Base-by-base conservation (phyloP, 2,329 filamentous ascomycete species). In the Colletotrichum musicola region DNA sequence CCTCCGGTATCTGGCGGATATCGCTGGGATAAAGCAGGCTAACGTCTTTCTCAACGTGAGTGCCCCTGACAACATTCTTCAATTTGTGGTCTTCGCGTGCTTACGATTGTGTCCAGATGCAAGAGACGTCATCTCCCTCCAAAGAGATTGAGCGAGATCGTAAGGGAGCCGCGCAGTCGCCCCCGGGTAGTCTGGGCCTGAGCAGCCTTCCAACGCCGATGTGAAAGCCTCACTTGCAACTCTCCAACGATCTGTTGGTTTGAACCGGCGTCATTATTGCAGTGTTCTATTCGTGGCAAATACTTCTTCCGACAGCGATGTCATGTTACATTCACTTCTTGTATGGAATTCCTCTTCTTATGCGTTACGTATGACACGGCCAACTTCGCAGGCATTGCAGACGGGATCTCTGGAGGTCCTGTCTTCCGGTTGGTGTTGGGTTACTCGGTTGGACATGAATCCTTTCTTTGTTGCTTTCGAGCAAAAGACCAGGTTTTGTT, bases 11-110 rank as follows among this genome's bases (percentile, higher is more conserved):
- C 25, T 73, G 47, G 71, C 71, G 10, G 72, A 73, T 18, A 49
- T 69, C 16, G 71, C 70, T 12, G 72, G 72, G 5, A 69, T 73
- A 55, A 72, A 66, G 50, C 72, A 73, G 56, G 72, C 71, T 16
- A 69, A 67, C 14, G 54, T 72, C 4, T 71, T 73, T 54, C 59
- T 72, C 27, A 71, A 72, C 4, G 72, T 73, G 38, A 47, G 71
- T 54, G 12, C 13, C n/a, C 42, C 7, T 12, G 46, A 20, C 6
- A 10, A 20, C 6, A 9, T 10, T 35, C 30, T 35, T 35, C 3
- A 10, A 4, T 25, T 25, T 25, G 2, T 25, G 3, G 22, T 25
- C 22, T 35, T 10, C 3, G 4, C 10, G 10, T 35, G 6, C 30
- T 35, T 10, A 35, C 30, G 2, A 35, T 35, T 9, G 30, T 35